Base-by-base conservation (phyloP, 225 moss, liverwort and hornwort genomes). In the Neckera pumila region DNA sequence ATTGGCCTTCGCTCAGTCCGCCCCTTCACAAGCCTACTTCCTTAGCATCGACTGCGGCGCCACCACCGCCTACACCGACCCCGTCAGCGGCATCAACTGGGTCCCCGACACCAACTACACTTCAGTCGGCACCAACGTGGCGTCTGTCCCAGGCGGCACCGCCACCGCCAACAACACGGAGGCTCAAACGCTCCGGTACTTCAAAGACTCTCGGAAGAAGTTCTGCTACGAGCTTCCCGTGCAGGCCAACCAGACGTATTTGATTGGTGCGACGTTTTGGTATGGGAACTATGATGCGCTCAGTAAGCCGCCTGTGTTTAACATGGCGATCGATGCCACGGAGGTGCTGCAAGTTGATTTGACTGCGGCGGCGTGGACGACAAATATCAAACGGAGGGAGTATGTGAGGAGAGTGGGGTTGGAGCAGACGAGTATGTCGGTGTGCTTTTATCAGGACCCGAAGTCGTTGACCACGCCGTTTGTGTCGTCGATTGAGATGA, bases 41-140 rank as follows among this genome's bases (percentile, higher is more conserved):
- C 81, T 96, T 14, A 97, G 93, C 87, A 96, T 97, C 66, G 97
- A 97, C 89, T 97, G 96, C 58, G 97, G 97, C 42, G 89, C 85
- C 33, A 62, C 79, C 8, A 1, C 14, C 12, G 80, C 92, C 21
- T 93, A 94, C 79, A 86, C 85, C 17, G 96, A 95, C 63, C 12
- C 91, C 23, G 22, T 38, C 3, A 92, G 88, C 9, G 89, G 91
- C 36, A 87, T 92, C 72, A 18, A 81, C 14, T 92, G 92, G 92
- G 84, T 88, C 9, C 73, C 92, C 2, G 92, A 92, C 49, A 42
- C 11, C 8, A 86, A 71, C 84, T 92, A 83, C 80, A 92, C 86
- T 5, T 75, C 89, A 1, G 88, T 89, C 4, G 92, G 92, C 12
- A 90, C 79, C 22, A 89, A 84, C 56, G 40, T 56, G 7, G 76